phyloP scores from a whole-genome alignment of 2,329 filamentous ascomycete genomes.

The Rugonectria rugulosa region DNA sequence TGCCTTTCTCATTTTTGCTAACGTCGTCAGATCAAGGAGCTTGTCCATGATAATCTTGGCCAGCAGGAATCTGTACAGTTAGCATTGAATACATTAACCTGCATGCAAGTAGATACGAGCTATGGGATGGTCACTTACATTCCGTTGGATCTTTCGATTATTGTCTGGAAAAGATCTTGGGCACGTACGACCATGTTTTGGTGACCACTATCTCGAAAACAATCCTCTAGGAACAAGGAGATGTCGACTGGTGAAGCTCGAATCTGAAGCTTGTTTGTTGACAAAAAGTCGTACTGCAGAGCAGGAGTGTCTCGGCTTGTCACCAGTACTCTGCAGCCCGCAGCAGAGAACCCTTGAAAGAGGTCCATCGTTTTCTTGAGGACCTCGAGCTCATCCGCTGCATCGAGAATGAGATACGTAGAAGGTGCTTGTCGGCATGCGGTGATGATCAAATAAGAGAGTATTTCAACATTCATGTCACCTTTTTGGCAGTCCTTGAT shows the following conservation, averaged over 20 bases:
- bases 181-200: neutral
- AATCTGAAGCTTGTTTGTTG: neutral
- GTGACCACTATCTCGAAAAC: neutral
- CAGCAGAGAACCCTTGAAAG: neutral
- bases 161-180: neutral
- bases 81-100: no score
- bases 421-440: neutral
- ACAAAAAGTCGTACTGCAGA: neutral
- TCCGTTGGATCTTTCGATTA: constrained; percentile 3
- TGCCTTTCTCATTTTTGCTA: neutral
- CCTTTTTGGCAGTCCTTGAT: neutral
- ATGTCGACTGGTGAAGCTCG: neutral
- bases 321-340: constrained; percentile 2
- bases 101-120: no score
- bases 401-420: constrained; percentile 4
- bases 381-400: neutral
- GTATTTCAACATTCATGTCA: neutral
- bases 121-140: neutral
- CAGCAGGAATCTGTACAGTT: neutral
- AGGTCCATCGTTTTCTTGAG: neutral
- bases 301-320: constrained; percentile 7
- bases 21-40: constrained; percentile 4
- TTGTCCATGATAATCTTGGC: neutral
- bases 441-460: constrained; percentile 2
- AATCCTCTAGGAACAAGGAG: neutral